A percentile compares a stretch with the other conserved stretches of the same genome.
phyloP scores from a whole-genome alignment of 352 stramenopile species.

The Phytopythium mirpurense region DNA sequence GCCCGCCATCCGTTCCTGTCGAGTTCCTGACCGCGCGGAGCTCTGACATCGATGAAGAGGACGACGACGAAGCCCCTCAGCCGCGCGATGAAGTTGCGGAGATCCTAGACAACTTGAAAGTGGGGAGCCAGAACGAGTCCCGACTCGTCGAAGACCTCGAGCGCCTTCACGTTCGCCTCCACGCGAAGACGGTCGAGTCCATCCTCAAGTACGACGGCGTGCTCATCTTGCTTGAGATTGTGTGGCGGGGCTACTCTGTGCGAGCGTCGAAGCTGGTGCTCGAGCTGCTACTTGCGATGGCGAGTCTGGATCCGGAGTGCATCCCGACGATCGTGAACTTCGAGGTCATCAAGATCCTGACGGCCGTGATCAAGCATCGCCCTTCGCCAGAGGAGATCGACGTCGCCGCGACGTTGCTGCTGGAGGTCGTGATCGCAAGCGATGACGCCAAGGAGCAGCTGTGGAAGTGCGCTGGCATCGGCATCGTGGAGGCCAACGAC shows the following conservation, averaged over 20 bases:
- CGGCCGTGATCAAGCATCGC: slow-evolving; percentile 35
- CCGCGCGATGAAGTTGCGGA: slow-evolving; percentile 8
- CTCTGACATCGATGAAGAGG: slow-evolving; percentile 20
- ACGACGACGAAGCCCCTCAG: background rate
- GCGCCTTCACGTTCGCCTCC: slow-evolving; percentile 25
- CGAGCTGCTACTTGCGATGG: slow-evolving; percentile 35
- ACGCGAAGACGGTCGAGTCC: slow-evolving; percentile 20
- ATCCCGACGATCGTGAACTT: slow-evolving; percentile 34
- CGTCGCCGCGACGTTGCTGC: slow-evolving; percentile 39
- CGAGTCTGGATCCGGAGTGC: slow-evolving; percentile 27
- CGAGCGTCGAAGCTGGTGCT: slow-evolving; percentile 28
- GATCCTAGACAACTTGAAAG: slow-evolving; percentile 26
- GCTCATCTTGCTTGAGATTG: slow-evolving; percentile 31
- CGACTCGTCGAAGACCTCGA: slow-evolving; percentile 26
- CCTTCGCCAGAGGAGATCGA: slow-evolving; percentile 39
- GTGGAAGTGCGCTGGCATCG: slow-evolving; percentile 33
- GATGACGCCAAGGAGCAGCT: slow-evolving; percentile 37
- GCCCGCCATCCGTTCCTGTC: slow-evolving; percentile 11
- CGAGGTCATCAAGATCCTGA: slow-evolving; percentile 39
- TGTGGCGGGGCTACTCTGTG: slow-evolving; percentile 34
- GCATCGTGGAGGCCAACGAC: slow-evolving; percentile 31
- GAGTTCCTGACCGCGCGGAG: slow-evolving; percentile 33
- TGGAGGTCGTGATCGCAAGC: slow-evolving; percentile 37
- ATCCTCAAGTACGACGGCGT: slow-evolving; percentile 38
- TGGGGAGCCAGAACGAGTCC: slow-evolving; percentile 17